Percentiles rank a stretch among this genome's conserved stretches.
Evolutionary conservation across 148 eudicot genomes (phyloP).

Genomic region (Camellia granthamiana): DNA sequence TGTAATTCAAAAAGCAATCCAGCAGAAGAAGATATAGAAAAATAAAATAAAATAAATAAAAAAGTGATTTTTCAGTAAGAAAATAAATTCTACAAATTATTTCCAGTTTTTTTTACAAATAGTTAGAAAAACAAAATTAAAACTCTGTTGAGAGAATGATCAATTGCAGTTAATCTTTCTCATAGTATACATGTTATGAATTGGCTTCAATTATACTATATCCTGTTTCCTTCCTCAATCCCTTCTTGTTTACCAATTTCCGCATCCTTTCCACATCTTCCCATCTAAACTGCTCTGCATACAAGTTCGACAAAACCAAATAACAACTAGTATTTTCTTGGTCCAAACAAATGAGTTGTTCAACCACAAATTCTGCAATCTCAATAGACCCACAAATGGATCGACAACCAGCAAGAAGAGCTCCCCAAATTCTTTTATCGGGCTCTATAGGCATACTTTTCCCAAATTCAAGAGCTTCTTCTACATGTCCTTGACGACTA

Average conservation of each 20-base stretch:
- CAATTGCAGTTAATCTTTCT: not conserved
- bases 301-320: slow-evolving; percentile 56
- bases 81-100: not conserved
- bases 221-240: slow-evolving; percentile 43
- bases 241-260: slow-evolving; percentile 31
- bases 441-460: slow-evolving; percentile 58
- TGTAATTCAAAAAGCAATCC: not conserved
- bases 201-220: slow-evolving; percentile 40
- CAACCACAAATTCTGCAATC: slow-evolving; percentile 46
- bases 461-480: slow-evolving; percentile 62
- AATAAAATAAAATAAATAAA: too few relatives aligned
- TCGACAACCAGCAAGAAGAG: slow-evolving; percentile 74
- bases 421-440: slow-evolving; percentile 71
- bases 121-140: slow-evolving; percentile 1
- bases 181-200: slow-evolving; percentile 1
- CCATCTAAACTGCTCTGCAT: slow-evolving; percentile 70
- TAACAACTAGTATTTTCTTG: slow-evolving; percentile 49
- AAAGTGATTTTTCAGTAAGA: too few relatives aligned
- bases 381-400: slow-evolving; percentile 35
- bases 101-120: not conserved
- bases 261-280: slow-evolving; percentile 55
- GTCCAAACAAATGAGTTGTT: slow-evolving; percentile 51
- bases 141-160: slow-evolving; percentile 13
- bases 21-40: too few relatives aligned
- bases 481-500: slow-evolving; percentile 62